phyloP scores from a whole-genome alignment of 75 land plant genomes.

The Cupressus sempervirens region DNA sequence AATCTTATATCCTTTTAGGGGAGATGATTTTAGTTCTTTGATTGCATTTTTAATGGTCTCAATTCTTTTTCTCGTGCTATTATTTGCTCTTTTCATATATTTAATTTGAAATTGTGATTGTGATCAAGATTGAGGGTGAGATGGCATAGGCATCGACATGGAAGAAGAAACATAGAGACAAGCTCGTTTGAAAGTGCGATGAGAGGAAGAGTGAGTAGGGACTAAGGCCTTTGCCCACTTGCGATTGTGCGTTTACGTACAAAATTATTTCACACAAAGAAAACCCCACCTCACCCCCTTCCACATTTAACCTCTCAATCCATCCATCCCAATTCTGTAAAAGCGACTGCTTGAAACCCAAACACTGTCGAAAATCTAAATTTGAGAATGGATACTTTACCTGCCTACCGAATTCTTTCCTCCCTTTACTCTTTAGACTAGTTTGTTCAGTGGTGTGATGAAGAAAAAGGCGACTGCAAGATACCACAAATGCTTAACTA shows the following conservation, averaged over 20 bases:
- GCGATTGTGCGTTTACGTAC: slow-evolving; percentile 99
- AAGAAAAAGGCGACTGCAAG: too few species aligned
- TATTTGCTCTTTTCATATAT: too few species aligned
- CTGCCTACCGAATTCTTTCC: too few species aligned
- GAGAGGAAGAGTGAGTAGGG: slow-evolving; percentile 51
- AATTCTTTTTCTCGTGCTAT: too few species aligned
- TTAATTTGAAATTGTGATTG: not conserved
- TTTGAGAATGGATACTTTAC: too few species aligned
- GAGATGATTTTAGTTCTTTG: too few species aligned
- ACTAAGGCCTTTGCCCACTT: slow-evolving; percentile 99
- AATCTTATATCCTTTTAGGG: too few species aligned
- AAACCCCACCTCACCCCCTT: slow-evolving; percentile 13
- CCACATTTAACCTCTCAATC: slow-evolving; percentile 9
- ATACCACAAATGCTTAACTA: too few species aligned
- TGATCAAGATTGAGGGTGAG: not conserved
- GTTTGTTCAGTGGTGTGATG: too few species aligned
- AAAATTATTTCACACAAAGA: slow-evolving; percentile 30
- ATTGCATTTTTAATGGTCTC: too few species aligned
- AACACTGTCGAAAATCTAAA: too few species aligned
- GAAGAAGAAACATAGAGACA: slow-evolving; percentile 37
- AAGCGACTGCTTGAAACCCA: not conserved
- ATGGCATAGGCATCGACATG: not conserved
- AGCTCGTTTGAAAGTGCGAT: slow-evolving; percentile 54
- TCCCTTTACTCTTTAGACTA: too few species aligned
- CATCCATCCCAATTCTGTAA: slow-evolving; percentile 5